phyloP scores from a whole-genome alignment of 495 filamentous ascomycete species.

The Glonium stellatum region DNA sequence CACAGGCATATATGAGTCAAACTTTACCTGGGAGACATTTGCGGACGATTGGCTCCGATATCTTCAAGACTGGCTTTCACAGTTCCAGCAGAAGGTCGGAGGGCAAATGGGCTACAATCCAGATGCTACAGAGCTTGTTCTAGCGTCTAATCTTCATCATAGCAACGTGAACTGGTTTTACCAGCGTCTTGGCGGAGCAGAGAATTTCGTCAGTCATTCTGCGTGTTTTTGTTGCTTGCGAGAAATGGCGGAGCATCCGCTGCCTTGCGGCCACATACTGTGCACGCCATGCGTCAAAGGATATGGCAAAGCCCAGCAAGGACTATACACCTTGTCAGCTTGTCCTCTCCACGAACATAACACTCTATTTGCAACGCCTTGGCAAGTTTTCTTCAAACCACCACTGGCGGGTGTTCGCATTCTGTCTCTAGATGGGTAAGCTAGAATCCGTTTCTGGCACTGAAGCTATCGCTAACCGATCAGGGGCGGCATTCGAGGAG shows the following conservation, averaged over 20 bases:
- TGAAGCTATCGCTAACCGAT: background rate
- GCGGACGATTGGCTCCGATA: background rate
- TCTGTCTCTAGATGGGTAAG: constrained; percentile 41
- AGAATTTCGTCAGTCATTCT: constrained; percentile 28
- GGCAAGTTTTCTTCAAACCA: constrained; percentile 34
- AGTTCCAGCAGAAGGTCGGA: background rate
- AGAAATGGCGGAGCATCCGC: constrained; percentile 34
- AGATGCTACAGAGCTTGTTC: constrained; percentile 2
- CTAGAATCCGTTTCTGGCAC: background rate
- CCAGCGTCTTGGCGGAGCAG: constrained; percentile 1
- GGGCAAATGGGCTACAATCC: background rate
- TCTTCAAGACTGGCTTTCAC: background rate
- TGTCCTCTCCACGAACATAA: background rate
- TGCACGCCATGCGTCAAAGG: constrained; percentile 31
- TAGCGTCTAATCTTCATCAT: constrained; percentile 3
- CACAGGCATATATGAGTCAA: constrained; percentile 24
- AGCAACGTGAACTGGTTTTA: constrained; percentile 2
- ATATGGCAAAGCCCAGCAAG: constrained; percentile 11
- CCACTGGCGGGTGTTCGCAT: constrained; percentile 34
- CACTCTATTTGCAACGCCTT: background rate
- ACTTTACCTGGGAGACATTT: constrained; percentile 16
- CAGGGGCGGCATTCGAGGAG: constrained; percentile 42
- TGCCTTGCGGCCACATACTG: constrained; percentile 40
- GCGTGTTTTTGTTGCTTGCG: constrained; percentile 40
- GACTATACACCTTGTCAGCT: background rate